Evolutionary conservation across 257 asterid species (phyloP), one percentile per base, ranked within the genome.

Genomic region (Solanum okadae): DNA sequence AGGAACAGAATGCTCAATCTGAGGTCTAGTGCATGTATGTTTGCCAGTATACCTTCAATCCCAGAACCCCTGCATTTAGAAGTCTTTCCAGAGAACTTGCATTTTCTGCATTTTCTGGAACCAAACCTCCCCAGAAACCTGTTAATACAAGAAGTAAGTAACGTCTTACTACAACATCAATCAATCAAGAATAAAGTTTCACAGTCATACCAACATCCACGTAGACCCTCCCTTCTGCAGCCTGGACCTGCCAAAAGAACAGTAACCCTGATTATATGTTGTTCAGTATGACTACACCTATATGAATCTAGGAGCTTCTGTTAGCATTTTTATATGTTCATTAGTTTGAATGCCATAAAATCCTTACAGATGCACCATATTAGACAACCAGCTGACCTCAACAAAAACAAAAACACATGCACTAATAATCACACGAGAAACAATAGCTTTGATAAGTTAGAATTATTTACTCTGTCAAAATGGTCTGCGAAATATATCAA

Each of bases 71-170:
- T 65, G 99, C 99, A 2, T 93, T 90, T 59, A 97, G 95, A 92
- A 97, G 99, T 86, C 89, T 94, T 90, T 96, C 94, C 94, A 97
- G 87, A 82, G 95, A 72, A 87, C 95, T 93, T 63, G 93, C 84
- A 46, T 97, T 96, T 91, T 89, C 90, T 72, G 99, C 99, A 91
- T 97, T 96, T 90, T 95, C 99, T 16, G 99, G 99, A 67, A 96
- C 99, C 65, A 97, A 92, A 83, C 99, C 99, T 89, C 99, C 99
- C 99, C 99, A 97, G 84, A 97, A 97, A 88, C 99, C 99, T 97
- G 93, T 87, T 86, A 38, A 83, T 56, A 81, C 49, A 82, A 82
- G 70, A 75, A 78, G 23, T 23, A 34, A 85, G 87, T 44, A 46
- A 5, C 67, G 11, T 6, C 67, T 16, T 31, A 44, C 25, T 44